Evolutionary conservation across 129 eudicot species (phyloP), one percentile per base, ranked within the genome.

Genomic region (Lonicera japonica): DNA sequence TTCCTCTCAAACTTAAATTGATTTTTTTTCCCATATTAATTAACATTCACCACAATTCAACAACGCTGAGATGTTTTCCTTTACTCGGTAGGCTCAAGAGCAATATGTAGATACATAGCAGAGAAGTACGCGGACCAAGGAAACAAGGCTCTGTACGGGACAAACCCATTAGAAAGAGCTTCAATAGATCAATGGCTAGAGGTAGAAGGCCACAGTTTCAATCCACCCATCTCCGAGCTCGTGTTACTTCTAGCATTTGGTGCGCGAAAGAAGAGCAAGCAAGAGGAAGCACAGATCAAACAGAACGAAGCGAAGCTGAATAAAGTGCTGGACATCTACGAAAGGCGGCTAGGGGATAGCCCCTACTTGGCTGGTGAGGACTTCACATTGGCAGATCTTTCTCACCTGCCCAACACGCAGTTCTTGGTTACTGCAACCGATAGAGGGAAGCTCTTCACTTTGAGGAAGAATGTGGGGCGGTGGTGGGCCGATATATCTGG

Each of bases 141-240:
- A 51, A 85, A 76, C 77, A 80, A 36, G 23, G 75, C 77, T 4
- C 83, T 89, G 0, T 82, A 58, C 25, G 90, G 95, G 17, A 82
- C 82, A 38, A 82, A 85, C 70, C 87, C 83, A 8, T 59, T 80
- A 21, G 85, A 58, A 58, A 89, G 82, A 58, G 96, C 96, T 41
- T 89, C 88, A 13, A 85, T 89, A 2, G 96, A 89, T 6, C 95
- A 89, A 79, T 85, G 95, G 96, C 51, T 89, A 48, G 95, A 89
- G 73, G 87, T 87, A 0, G 96, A 89, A 75, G 83, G 83, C 52
- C 95, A 85, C 46, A 85, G 59, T 74, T 89, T 82, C 69, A 75
- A 77, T 51, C 96, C 88, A 41, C 84, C 95, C 24, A 77, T 73
- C 73, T 75, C 85, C 13, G 60, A 61, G 38, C 80, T 89, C 18